Conservation (phyloP, 768 basidiomycete genomes). For the Pholiota conissans region DNA sequence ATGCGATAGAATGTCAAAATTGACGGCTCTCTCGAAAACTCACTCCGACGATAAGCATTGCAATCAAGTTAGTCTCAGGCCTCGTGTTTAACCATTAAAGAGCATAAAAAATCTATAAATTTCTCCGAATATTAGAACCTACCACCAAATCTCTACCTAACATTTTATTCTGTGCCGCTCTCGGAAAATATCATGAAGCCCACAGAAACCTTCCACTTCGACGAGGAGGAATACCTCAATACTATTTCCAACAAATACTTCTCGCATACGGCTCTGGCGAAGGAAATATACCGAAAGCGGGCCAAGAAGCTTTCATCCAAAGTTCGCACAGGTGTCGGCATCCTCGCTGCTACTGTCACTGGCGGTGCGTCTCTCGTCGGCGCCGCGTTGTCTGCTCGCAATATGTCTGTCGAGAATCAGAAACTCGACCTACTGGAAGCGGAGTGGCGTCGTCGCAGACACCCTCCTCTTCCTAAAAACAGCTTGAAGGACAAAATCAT, state of each 20-base stretch:
- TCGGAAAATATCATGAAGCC: neutral
- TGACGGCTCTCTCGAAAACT: neutral
- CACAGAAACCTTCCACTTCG: neutral
- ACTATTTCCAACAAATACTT: neutral
- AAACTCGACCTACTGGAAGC: conserved; percentile 6
- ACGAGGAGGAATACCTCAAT: neutral
- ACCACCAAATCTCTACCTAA: neutral
- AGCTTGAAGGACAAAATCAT: conserved; percentile 4
- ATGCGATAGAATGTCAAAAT: neutral
- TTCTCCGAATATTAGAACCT: neutral
- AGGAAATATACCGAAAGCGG: conserved; percentile 6
- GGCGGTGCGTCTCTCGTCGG: neutral
- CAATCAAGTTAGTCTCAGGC: neutral
- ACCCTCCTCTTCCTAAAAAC: neutral
- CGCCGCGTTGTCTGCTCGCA: neutral
- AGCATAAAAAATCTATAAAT: neutral
- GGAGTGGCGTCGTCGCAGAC: conserved; percentile 2
- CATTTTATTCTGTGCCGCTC: neutral
- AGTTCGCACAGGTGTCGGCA: neutral
- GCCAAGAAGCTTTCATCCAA: conserved; percentile 3
- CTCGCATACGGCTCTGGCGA: neutral
- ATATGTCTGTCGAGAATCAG: conserved; percentile 6
- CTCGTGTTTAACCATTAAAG: neutral
- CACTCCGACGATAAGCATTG: neutral
- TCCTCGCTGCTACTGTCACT: conserved; percentile 1